Evolutionary conservation across 805 yeast species (phyloP).

Genomic region (Brettanomyces naardenensis): DNA sequence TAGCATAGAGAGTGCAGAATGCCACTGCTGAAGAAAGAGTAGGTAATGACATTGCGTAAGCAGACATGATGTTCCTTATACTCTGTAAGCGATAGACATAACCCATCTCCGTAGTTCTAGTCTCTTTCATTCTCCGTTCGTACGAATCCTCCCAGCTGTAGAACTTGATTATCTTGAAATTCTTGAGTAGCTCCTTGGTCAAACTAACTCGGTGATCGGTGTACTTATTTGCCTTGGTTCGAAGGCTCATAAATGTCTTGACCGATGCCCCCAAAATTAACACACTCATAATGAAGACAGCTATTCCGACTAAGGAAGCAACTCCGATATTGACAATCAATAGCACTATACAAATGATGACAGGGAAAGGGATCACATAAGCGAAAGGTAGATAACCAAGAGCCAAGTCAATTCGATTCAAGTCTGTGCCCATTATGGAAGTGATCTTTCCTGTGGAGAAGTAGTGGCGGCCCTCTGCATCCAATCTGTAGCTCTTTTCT

Average conservation of each 20-base stretch:
- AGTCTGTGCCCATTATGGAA: constrained; percentile 72
- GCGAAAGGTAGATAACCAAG: constrained; percentile 60
- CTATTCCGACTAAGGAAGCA: constrained; percentile 65
- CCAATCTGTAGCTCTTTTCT: constrained; percentile 56
- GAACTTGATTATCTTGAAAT: constrained; percentile 73
- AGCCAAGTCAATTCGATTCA: constrained; percentile 72
- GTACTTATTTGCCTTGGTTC: constrained; percentile 47
- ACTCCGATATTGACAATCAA: constrained; percentile 65
- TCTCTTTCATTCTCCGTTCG: constrained; percentile 40
- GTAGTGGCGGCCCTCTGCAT: constrained; percentile 50
- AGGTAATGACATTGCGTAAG: constrained; percentile 55
- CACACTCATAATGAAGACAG: constrained; percentile 41
- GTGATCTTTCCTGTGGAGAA: constrained; percentile 70
- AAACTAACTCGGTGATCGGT: constrained; percentile 75
- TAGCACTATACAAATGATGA: constrained; percentile 56
- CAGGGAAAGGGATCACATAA: constrained; percentile 53
- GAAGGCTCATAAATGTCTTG: constrained; percentile 40
- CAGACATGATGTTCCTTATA: constrained; percentile 47
- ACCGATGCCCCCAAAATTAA: constrained; percentile 37
- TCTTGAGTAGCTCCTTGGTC: constrained; percentile 71
- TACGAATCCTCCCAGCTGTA: constrained; percentile 90
- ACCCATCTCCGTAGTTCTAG: constrained; percentile 56
- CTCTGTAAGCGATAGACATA: constrained; percentile 53
- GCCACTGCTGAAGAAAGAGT: constrained; percentile 61
- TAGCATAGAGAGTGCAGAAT: constrained; percentile 32